Evolutionary conservation across 139 green algal species (phyloP).

Genomic region (Parachlorella kessleri): DNA sequence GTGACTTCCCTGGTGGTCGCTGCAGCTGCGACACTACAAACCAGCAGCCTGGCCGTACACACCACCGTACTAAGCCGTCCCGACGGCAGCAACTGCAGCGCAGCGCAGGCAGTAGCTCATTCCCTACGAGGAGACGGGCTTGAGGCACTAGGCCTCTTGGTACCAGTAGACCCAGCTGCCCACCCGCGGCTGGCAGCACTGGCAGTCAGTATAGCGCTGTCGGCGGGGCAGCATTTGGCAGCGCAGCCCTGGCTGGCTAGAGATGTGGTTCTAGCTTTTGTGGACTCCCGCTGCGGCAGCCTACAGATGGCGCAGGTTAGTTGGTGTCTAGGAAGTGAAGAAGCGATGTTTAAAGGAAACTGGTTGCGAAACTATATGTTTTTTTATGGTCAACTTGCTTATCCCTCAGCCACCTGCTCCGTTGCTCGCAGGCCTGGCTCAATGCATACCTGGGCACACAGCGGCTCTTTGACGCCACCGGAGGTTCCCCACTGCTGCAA

Average conservation of each 20-base stretch:
- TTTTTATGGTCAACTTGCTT: not conserved
- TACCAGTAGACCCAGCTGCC: not conserved
- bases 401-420: not conserved
- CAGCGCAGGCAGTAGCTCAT: constrained; percentile 13
- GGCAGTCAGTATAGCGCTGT: not conserved
- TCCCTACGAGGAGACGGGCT: constrained; percentile 1
- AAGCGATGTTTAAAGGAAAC: not conserved
- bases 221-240: constrained; percentile 4
- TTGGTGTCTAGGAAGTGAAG: too few species aligned
- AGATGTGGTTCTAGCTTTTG: constrained; percentile 26
- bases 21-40: not conserved
- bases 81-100: not conserved
- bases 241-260: constrained; percentile 37
- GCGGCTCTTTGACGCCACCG: constrained; percentile 24
- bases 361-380: not conserved
- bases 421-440: constrained; percentile 49
- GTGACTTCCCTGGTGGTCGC: not conserved
- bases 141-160: constrained; percentile 22
- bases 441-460: constrained; percentile 28
- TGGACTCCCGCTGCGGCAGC: constrained; percentile 10
- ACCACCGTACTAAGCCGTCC: not conserved
- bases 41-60: not conserved
- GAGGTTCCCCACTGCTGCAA: constrained; percentile 62
- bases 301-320: constrained; percentile 7
- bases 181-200: not conserved